phyloP scores from a whole-genome alignment of 768 basidiomycete genomes.

The Galerina marginata region DNA sequence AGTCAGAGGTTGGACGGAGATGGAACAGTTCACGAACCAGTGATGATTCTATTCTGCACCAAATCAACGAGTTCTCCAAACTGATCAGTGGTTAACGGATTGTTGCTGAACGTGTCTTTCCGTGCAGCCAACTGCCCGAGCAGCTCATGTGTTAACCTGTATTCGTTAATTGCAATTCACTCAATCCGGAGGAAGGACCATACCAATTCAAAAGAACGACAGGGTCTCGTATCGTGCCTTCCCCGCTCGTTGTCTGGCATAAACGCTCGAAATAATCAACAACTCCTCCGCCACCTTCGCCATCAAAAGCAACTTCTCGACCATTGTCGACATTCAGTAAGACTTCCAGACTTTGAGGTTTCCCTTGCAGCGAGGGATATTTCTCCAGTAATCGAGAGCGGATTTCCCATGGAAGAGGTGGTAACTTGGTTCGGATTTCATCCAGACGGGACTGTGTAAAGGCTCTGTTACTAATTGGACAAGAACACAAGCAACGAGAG shows the following conservation, averaged over 20 bases:
- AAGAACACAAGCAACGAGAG: not conserved
- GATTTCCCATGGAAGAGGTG: constrained; percentile 76
- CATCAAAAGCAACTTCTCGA: constrained; percentile 67
- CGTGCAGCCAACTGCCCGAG: constrained; percentile 74
- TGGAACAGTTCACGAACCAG: constrained; percentile 50
- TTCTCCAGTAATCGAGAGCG: constrained; percentile 56
- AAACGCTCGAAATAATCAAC: constrained; percentile 83
- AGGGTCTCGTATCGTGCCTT: constrained; percentile 51
- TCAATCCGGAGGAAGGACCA: constrained; percentile 23
- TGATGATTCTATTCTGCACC: constrained; percentile 68
- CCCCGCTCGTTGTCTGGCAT: constrained; percentile 42
- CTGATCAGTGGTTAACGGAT: constrained; percentile 63
- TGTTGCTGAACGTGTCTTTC: constrained; percentile 59
- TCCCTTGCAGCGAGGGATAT: constrained; percentile 45
- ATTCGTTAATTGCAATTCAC: not conserved
- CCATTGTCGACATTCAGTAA: constrained; percentile 76
- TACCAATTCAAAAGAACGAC: constrained; percentile 88
- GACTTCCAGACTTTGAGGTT: constrained; percentile 72
- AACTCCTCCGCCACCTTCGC: constrained; percentile 52
- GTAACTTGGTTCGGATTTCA: constrained; percentile 56
- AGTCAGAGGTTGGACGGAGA: not conserved
- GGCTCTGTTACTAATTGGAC: not conserved
- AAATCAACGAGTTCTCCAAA: constrained; percentile 82
- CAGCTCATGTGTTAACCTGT: constrained; percentile 89
- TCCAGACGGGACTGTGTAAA: constrained; percentile 65